These are phyloP conservation scores for Yarrowia galli DNA, from an alignment of 1,139 yeast species.

Conservation along the genomic window DNA sequence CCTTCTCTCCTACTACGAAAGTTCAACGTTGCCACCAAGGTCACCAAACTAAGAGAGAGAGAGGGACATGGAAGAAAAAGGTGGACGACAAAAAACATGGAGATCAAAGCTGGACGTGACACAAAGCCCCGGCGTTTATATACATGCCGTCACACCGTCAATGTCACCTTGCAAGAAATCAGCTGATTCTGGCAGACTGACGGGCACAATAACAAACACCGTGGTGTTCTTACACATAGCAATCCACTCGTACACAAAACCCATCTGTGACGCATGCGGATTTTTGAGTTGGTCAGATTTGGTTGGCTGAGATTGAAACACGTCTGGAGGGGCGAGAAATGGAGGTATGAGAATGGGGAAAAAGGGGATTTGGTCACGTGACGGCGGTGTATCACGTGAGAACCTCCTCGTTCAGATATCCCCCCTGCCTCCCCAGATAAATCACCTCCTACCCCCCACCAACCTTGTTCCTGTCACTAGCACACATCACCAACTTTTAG, in stretches of 20 bases:
- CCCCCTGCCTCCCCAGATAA: not conserved
- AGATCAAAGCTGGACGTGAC: not conserved
- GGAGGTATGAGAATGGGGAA: not conserved
- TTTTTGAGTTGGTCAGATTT: not conserved
- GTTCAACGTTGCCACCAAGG: constrained; percentile 26
- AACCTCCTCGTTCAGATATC: no score
- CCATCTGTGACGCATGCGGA: not conserved
- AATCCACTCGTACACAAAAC: no score
- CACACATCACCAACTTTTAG: no score
- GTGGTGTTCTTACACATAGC: no score
- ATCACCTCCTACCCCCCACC: no score
- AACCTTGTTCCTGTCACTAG: not conserved
- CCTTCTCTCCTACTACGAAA: not conserved
- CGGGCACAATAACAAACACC: no score
- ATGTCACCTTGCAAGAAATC: no score
- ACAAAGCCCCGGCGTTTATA: not conserved
- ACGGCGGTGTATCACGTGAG: not conserved
- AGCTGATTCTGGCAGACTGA: no score
- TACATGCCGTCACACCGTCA: no score
- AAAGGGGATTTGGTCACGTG: not conserved
- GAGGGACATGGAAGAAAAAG: no score
- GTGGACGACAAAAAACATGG: not conserved
- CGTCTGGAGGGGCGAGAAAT: no score
- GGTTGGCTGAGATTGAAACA: not conserved
- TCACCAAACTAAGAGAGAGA: not conserved